Evolutionary conservation across 2,329 filamentous ascomycete genomes (phyloP), one percentile per base, ranked within the genome.

Genomic region (Coniochaeta prunicola): DNA sequence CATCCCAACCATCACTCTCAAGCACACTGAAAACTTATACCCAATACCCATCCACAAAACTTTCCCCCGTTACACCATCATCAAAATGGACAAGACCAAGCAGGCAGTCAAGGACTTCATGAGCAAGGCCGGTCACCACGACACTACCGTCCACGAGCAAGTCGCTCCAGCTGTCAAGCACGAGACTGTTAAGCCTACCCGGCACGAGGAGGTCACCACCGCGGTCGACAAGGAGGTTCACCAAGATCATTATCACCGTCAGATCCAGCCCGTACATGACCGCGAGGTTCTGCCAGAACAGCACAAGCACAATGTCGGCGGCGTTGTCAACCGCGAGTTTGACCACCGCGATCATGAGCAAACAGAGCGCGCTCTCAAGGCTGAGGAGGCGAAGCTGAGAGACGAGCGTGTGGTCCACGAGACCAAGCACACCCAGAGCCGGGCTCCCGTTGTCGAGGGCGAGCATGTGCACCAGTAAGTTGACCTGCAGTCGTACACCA

Each of bases 211-310:
- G n/a, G 65, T 83, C 10, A 78, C 76, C 21, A 86, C 82, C 1
- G 87, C 84, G 7, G 71, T 90, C 28, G 85, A 90, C 68, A 82
- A 81, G 64, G 87, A 90, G 65, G 75, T 89, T 4, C 86, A 90
- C 68, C 87, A 89, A 69, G 84, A 90, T 60, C 87, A 90, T 65
- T 84, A 89, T 69, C 86, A 90, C 70, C 88, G 85, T 53, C 85
- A 84, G 0, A 74, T 90, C 1, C 87, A 90, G 72, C 87, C 87
- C 0, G 73, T 91, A 26, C 19, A 64, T 5, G 68, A 67, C 59
- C 60, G 45, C 8, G 61, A 68, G 19, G 53, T 65, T 7, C 58
- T 80, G 0, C 83, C 86, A 0, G 87, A 89, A 71, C 73, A 85
- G 69, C 87, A 90, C 67, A 73, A 76, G 21, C 80, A 87, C 69